Percentiles rank a stretch among this genome's conserved stretches.
phyloP scores from a whole-genome alignment of 176 grass and related monocot species.

The Poa pratensis region DNA sequence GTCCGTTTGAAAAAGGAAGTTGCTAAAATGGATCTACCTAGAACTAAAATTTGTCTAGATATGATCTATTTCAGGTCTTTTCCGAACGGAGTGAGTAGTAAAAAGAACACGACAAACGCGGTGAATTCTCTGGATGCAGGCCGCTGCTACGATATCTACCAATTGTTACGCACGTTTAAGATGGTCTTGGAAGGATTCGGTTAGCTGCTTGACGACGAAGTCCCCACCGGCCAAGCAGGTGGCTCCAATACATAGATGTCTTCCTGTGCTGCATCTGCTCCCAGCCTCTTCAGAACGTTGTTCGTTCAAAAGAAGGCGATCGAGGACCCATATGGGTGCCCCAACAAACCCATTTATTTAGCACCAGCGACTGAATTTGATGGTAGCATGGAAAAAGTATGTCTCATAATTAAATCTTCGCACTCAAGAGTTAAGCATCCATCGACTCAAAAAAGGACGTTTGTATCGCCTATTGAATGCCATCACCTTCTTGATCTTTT shows the following conservation, averaged over 20 bases:
- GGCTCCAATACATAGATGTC: not conserved
- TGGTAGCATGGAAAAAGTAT: conserved; percentile 40
- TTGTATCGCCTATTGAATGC: conserved; percentile 48
- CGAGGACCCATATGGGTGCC: not conserved
- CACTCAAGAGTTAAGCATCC: conserved; percentile 37
- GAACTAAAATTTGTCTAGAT: no score
- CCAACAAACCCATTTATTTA: conserved; percentile 45
- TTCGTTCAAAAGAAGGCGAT: not conserved
- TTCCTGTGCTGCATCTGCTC: not conserved
- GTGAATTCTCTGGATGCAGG: not conserved
- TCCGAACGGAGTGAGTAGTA: not conserved
- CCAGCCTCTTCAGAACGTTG: not conserved
- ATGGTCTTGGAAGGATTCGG: not conserved
- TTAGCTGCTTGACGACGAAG: conserved; percentile 1
- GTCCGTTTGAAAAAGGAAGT: no score
- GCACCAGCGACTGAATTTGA: conserved; percentile 42
- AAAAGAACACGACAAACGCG: not conserved
- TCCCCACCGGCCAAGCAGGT: not conserved
- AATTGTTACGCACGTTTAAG: not conserved
- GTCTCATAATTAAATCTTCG: conserved; percentile 46
- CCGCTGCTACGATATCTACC: no score
- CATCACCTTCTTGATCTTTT: conserved; percentile 36
- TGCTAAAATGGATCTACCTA: no score
- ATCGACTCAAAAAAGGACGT: conserved; percentile 1
- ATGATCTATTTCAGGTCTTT: no score